Conservation (phyloP, 306 rosid species). For the Lablab purpureus region DNA sequence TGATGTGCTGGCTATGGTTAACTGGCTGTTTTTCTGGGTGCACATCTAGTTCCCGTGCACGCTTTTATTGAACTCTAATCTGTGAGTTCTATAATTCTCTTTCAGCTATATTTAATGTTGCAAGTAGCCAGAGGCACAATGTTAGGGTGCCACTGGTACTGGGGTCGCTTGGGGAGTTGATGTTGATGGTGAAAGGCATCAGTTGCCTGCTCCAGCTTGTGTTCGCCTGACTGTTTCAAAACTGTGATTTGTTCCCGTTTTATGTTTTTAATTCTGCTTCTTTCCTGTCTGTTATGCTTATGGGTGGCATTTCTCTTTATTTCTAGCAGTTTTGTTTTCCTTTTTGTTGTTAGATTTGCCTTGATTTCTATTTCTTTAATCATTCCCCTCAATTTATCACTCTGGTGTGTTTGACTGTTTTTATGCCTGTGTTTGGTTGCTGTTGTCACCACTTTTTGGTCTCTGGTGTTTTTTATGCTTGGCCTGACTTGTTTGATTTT, state of each 20-base stretch:
- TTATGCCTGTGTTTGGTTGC: not conserved
- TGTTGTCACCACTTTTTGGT: not conserved
- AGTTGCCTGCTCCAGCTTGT: not conserved
- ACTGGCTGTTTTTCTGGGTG: not conserved
- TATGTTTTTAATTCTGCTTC: slow-evolving; percentile 4
- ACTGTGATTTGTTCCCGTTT: slow-evolving; percentile 6
- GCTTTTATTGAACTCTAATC: not conserved
- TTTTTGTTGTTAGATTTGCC: not conserved
- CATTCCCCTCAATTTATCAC: not conserved
- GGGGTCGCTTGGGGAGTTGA: not conserved
- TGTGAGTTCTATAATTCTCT: slow-evolving; percentile 12
- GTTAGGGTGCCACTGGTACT: not conserved
- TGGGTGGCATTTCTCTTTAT: not conserved
- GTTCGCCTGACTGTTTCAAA: not conserved
- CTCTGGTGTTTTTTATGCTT: not conserved
- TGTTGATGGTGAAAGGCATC: not conserved
- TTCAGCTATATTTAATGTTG: not conserved
- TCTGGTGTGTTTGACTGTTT: not conserved
- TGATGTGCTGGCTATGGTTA: not conserved
- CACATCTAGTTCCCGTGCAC: not conserved
- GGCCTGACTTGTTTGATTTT: not conserved
- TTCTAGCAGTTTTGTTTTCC: not conserved
- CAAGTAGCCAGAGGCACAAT: not conserved
- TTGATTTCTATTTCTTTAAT: not conserved
- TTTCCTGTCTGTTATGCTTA: slow-evolving; percentile 5